phyloP scores from a whole-genome alignment of 768 basidiomycete genomes.

The Coprinopsis cinerea region DNA sequence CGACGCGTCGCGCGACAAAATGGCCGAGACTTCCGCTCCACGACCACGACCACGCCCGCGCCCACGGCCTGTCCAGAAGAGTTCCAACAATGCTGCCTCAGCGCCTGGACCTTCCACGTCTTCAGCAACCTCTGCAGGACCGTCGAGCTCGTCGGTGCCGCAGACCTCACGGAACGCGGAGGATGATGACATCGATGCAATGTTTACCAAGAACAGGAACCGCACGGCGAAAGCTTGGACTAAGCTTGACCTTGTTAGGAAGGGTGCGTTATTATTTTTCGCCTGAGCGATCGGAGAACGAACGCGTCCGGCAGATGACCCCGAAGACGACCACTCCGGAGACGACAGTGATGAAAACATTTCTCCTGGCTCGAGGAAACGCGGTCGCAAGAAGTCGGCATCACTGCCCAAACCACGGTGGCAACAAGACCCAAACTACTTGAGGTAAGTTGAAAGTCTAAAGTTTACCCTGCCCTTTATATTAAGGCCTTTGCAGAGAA shows the following conservation, averaged over 20 bases:
- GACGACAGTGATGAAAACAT: constrained; percentile 13
- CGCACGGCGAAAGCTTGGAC: constrained; percentile 54
- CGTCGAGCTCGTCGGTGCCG: constrained; percentile 10
- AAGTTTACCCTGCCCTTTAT: neutral
- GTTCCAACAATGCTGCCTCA: constrained; percentile 3
- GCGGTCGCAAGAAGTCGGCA: constrained; percentile 31
- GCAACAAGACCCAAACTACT: constrained; percentile 34
- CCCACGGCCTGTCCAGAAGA: neutral
- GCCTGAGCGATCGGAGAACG: neutral
- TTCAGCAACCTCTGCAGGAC: constrained; percentile 8
- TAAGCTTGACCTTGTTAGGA: constrained; percentile 48
- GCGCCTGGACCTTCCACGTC: constrained; percentile 14
- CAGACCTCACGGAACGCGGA: constrained; percentile 8
- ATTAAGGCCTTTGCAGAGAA: neutral
- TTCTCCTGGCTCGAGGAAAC: constrained; percentile 30
- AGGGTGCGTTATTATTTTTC: constrained; percentile 33
- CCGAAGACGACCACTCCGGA: constrained; percentile 20
- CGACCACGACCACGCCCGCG: constrained; percentile 52
- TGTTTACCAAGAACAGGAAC: constrained; percentile 63
- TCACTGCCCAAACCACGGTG: constrained; percentile 31
- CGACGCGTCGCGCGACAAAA: constrained; percentile 11
- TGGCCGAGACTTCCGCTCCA: constrained; percentile 26
- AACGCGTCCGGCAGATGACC: constrained; percentile 14
- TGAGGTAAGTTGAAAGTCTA: constrained; percentile 30
- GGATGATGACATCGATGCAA: constrained; percentile 51